Conservation (phyloP, 768 basidiomycete genomes). For the Phlebiopsis flavidoalba region DNA sequence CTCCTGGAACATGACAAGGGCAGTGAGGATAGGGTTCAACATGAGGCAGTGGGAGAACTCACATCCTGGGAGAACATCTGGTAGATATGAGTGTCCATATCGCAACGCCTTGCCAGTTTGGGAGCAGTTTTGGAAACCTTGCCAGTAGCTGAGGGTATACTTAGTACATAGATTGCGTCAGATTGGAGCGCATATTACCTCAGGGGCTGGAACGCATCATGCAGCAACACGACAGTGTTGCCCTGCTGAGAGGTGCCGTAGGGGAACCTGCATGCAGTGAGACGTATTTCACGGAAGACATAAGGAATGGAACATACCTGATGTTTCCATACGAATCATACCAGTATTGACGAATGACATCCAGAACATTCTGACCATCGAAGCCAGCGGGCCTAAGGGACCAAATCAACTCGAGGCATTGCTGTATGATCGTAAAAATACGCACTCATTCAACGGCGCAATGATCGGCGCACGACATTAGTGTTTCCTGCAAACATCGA, state of each 20-base stretch:
- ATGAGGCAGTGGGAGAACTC: slow-evolving; percentile 19
- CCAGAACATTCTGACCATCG: slow-evolving; percentile 44
- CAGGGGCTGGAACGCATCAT: slow-evolving; percentile 77
- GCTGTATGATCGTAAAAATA: neutral
- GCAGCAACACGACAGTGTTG: slow-evolving; percentile 62
- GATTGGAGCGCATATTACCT: slow-evolving; percentile 13
- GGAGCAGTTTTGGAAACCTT: slow-evolving; percentile 51
- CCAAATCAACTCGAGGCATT: neutral
- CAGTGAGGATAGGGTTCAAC: neutral
- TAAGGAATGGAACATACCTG: slow-evolving; percentile 35
- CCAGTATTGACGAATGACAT: slow-evolving; percentile 58
- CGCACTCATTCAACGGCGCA: slow-evolving; percentile 75
- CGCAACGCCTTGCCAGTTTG: slow-evolving; percentile 57
- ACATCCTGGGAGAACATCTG: slow-evolving; percentile 65
- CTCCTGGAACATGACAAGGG: slow-evolving; percentile 27
- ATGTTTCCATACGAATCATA: slow-evolving; percentile 70
- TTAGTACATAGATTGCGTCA: neutral
- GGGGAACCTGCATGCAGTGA: slow-evolving; percentile 32
- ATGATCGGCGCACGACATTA: slow-evolving; percentile 56
- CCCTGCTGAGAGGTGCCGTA: slow-evolving; percentile 38
- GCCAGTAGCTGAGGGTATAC: slow-evolving; percentile 48
- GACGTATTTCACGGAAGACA: neutral
- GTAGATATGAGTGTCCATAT: slow-evolving; percentile 80
- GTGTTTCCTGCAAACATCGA: slow-evolving; percentile 50
- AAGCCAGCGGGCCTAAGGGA: slow-evolving; percentile 66